phyloP scores from a whole-genome alignment of 129 eudicot species.

The Heracleum sosnowskyi region DNA sequence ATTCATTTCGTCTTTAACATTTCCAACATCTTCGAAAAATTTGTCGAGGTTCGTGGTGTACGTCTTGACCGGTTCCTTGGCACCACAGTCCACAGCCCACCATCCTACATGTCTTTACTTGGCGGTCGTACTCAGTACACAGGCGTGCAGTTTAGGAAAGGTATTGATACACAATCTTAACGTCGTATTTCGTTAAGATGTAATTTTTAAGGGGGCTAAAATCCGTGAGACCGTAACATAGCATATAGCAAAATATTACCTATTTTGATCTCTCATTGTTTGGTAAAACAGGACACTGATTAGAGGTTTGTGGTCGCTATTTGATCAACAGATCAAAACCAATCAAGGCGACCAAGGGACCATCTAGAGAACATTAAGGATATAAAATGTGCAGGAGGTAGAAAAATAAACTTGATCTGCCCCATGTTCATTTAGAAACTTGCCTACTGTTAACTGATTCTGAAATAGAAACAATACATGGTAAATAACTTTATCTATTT shows the following conservation, averaged over 20 bases:
- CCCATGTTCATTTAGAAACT: not conserved
- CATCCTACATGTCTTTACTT: constrained; percentile 45
- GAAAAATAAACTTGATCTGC: not conserved
- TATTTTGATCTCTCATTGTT: not conserved
- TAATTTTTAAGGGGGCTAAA: not conserved
- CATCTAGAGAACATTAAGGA: constrained; percentile 18
- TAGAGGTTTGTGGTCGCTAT: not conserved
- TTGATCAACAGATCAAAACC: constrained; percentile 5
- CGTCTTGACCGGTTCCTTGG: not conserved
- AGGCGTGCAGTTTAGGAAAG: not conserved
- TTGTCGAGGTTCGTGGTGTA: constrained; percentile 43
- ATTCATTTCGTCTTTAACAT: constrained; percentile 63
- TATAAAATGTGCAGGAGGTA: not conserved
- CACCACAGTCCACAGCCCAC: too few relatives aligned
- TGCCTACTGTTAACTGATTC: not conserved
- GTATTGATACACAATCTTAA: constrained; percentile 14
- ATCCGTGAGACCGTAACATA: not conserved
- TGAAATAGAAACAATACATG: not conserved
- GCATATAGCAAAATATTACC: not conserved
- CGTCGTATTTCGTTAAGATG: not conserved
- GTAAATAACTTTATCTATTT: not conserved
- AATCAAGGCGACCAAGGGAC: constrained; percentile 12
- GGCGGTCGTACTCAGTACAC: constrained; percentile 11
- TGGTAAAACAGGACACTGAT: not conserved
- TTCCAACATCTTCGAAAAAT: constrained; percentile 70